phyloP scores from a whole-genome alignment of 306 rosid species.

The Ormosia semicastrata region DNA sequence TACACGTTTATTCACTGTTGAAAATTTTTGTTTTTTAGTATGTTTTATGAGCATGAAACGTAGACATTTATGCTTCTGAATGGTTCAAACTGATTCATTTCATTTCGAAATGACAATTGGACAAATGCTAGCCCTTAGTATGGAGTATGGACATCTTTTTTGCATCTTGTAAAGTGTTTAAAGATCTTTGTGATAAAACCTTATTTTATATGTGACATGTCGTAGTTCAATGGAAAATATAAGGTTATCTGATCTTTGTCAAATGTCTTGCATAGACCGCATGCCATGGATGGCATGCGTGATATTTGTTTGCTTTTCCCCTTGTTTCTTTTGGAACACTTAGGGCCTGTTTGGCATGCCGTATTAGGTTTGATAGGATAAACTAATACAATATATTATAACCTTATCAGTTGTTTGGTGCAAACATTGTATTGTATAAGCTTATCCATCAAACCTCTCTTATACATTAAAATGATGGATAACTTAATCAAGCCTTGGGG shows the following conservation, averaged over 20 bases:
- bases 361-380: no score
- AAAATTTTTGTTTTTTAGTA: neutral
- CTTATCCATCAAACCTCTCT: no score
- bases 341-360: no score
- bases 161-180: constrained; percentile 12
- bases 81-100: constrained; percentile 12
- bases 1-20: neutral
- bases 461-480: no score
- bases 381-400: no score
- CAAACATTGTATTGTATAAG: no score
- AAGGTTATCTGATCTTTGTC: neutral
- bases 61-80: neutral
- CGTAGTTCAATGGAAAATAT: neutral
- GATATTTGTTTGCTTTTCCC: neutral
- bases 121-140: neutral
- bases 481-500: no score
- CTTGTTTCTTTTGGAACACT: neutral
- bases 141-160: constrained; percentile 5
- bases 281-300: neutral
- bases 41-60: neutral
- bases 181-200: neutral
- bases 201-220: constrained; percentile 4
- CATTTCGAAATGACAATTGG: neutral
- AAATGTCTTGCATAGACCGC: neutral
- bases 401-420: no score